phyloP scores from a whole-genome alignment of 768 basidiomycete genomes.

The Collybia sordida region DNA sequence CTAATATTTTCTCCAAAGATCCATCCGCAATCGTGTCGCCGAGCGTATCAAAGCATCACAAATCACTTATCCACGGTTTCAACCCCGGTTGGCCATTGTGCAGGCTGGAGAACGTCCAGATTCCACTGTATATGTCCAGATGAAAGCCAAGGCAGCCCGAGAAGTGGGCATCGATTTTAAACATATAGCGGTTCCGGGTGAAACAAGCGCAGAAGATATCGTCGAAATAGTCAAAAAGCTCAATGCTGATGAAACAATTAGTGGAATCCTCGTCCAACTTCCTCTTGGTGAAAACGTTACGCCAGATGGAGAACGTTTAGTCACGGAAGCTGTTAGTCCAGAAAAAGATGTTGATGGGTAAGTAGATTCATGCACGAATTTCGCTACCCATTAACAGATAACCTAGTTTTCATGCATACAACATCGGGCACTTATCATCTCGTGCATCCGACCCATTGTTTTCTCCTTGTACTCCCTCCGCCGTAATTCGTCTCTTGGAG shows the following conservation, averaged over 20 bases:
- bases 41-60: slow-evolving; percentile 64
- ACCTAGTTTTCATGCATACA: slow-evolving; percentile 92
- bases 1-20: slow-evolving; percentile 42
- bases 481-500: slow-evolving; percentile 87
- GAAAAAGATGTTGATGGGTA: slow-evolving; percentile 98
- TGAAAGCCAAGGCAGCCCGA: slow-evolving; percentile 95
- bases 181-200: slow-evolving; percentile 73
- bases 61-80: slow-evolving; percentile 79
- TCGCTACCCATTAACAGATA: slow-evolving; percentile 3
- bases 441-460: slow-evolving; percentile 89
- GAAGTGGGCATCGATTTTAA: slow-evolving; percentile 89
- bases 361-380: slow-evolving; percentile 18
- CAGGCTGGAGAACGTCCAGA: slow-evolving; percentile 94
- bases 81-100: slow-evolving; percentile 87
- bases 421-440: slow-evolving; percentile 93
- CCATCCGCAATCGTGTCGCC: slow-evolving; percentile 78
- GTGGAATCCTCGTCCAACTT: slow-evolving; percentile 93
- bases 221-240: slow-evolving; percentile 76
- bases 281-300: slow-evolving; percentile 85
- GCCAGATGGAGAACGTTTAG: slow-evolving; percentile 79
- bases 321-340: slow-evolving; percentile 94
- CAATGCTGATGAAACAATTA: slow-evolving; percentile 79
- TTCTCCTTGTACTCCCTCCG: slow-evolving; percentile 93
- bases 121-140: slow-evolving; percentile 90
- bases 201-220: slow-evolving; percentile 71